phyloP scores from a whole-genome alignment of 2,329 filamentous ascomycete genomes.

The Apiospora rasikravindrae region DNA sequence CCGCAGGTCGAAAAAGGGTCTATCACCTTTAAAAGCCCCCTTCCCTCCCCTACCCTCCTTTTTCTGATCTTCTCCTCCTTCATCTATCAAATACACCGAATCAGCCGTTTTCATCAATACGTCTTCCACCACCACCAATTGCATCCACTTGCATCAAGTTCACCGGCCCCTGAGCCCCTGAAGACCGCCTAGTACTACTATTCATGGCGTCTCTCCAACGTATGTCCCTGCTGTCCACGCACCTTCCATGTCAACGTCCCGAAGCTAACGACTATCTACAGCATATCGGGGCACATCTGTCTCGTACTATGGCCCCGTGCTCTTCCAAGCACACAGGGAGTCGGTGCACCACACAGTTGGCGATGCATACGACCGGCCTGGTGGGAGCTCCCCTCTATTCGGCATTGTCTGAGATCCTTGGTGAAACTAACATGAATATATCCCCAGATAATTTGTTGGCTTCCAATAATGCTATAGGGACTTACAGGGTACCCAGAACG shows the following conservation, averaged over 20 bases:
- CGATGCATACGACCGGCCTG: background rate
- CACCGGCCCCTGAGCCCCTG: background rate
- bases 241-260: background rate
- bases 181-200: background rate
- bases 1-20: slow-evolving; percentile 12
- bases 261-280: background rate
- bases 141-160: slow-evolving; percentile 18
- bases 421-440: background rate
- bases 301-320: background rate
- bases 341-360: background rate
- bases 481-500: background rate
- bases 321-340: background rate
- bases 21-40: slow-evolving; percentile 21
- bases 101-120: slow-evolving; percentile 8
- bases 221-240: background rate
- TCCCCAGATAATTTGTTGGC: background rate
- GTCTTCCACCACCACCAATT: background rate
- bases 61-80: slow-evolving; percentile 18
- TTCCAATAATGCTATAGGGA: background rate
- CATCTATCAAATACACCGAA: background rate
- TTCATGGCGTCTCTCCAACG: background rate
- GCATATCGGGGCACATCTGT: background rate
- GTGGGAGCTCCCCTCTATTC: background rate
- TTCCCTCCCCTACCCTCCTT: slow-evolving; percentile 18
- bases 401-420: background rate